Base-by-base conservation (phyloP, 345 rosid species). In the Eucalyptus polyanthemos region DNA sequence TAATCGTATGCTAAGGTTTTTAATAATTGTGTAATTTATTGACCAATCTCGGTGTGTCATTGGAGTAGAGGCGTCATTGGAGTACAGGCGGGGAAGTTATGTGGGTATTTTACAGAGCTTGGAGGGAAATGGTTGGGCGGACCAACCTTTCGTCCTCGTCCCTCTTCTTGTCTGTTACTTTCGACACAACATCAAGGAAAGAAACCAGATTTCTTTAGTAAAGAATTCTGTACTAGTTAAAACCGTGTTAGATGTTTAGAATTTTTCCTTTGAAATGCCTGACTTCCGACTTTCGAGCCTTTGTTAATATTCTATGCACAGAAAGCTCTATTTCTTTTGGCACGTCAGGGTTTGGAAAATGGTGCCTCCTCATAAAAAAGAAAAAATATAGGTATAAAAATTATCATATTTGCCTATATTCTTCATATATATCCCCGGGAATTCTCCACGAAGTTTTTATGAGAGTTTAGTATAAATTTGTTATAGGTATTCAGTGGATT, bases 101-200 rank as follows among this genome's bases (percentile, higher is more conserved):
- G 27, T 21, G 27, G 76, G 47, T 11, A 76, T 40, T 76, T 54
- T 31, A 54, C 22, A 34, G 53, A 49, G 86, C 58, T 92, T 88
- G 88, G 86, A 89, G 87, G 91, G 58, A 91, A 90, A 54, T 62
- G 67, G 25, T 31, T n/a, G 92, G 92, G 89, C 89, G 92, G 95
- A 93, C 88, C 91, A 89, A 88, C 88, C 93, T 56, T 90, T 88
- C 88, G 76, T 65, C 93, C 90, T 89, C 91, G 96, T 93, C 94
- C 91, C 93, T 91, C 94, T 89, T 31, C 89, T 90, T 95, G 97
- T 94, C 97, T 90, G 92, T 89, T 91, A 29, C 92, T 85, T 76
- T 90, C 89, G 87, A 90, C 67, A 91, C 91, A 92, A 88, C 94
- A 87, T 95, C 95, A 89, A n/a, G 90, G 89, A 89, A 86, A 67